A percentile compares a stretch with the other conserved stretches of the same genome.
phyloP scores from a whole-genome alignment of 2,329 filamentous ascomycete species.

The Colletotrichum tamarilloi region DNA sequence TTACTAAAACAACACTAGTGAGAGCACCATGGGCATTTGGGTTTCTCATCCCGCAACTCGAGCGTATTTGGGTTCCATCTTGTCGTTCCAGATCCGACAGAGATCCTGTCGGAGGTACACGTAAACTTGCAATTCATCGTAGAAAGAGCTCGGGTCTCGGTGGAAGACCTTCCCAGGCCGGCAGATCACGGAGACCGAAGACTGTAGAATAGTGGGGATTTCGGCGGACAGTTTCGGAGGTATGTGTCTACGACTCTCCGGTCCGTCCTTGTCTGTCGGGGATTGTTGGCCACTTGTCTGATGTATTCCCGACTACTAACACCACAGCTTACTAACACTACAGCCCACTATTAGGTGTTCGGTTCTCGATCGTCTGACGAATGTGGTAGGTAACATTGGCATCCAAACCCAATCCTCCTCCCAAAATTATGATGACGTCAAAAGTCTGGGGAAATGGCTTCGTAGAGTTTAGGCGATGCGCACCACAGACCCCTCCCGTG shows the following conservation, averaged over 20 bases:
- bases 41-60: too few relatives aligned
- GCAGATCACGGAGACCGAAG: not conserved
- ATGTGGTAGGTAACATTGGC: not conserved
- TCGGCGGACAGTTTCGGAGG: not conserved
- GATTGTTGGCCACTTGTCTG: not conserved
- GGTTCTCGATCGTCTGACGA: not conserved
- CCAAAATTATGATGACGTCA: slow-evolving; percentile 23
- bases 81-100: too few relatives aligned
- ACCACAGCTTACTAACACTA: not conserved
- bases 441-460: slow-evolving; percentile 14
- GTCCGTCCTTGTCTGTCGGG: not conserved
- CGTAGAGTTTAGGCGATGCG: not conserved
- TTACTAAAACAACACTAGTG: not conserved
- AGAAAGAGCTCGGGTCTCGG: not conserved
- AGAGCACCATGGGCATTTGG: too few relatives aligned
- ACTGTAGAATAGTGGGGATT: not conserved
- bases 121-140: too few relatives aligned
- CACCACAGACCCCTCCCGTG: not conserved
- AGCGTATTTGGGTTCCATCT: not conserved
- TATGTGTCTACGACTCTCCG: not conserved
- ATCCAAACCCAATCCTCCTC: not conserved
- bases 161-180: not conserved
- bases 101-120: too few relatives aligned
- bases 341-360: not conserved
- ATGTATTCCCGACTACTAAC: not conserved